Conservation (phyloP, 805 yeast genomes). For the Candida michaelii region DNA sequence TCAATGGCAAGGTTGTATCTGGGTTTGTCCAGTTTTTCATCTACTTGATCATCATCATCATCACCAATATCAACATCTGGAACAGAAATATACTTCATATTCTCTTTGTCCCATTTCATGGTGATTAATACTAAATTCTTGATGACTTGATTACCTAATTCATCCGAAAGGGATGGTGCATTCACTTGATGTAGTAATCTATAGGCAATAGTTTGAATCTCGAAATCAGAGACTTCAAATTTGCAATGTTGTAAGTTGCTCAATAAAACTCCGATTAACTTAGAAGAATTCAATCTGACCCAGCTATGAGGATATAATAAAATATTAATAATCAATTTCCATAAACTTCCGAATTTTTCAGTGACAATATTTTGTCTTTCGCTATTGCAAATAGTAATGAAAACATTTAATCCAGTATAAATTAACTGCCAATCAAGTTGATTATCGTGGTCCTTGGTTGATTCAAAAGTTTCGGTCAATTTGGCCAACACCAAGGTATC, state of each 20-base stretch:
- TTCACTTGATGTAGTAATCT: slow-evolving; percentile 74
- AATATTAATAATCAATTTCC: slow-evolving; percentile 53
- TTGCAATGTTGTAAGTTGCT: slow-evolving; percentile 35
- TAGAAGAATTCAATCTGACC: slow-evolving; percentile 71
- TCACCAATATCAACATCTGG: not conserved
- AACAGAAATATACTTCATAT: slow-evolving; percentile 33
- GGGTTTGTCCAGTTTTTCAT: slow-evolving; percentile 5
- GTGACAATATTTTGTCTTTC: slow-evolving; percentile 30
- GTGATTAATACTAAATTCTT: slow-evolving; percentile 65
- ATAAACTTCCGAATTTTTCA: slow-evolving; percentile 35
- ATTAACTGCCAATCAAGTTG: slow-evolving; percentile 70
- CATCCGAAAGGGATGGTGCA: slow-evolving; percentile 71
- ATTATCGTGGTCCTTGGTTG: slow-evolving; percentile 34
- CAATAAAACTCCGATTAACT: slow-evolving; percentile 57
- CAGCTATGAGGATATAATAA: slow-evolving; percentile 87
- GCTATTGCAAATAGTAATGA: slow-evolving; percentile 42
- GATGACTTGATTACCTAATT: slow-evolving; percentile 60
- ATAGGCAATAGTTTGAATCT: slow-evolving; percentile 66
- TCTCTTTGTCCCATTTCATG: slow-evolving; percentile 56
- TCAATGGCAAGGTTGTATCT: slow-evolving; percentile 44
- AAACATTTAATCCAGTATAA: slow-evolving; percentile 60
- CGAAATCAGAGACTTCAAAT: slow-evolving; percentile 38
- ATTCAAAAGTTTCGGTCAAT: slow-evolving; percentile 24
- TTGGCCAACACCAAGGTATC: slow-evolving; percentile 36
- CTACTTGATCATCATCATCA: not conserved